Base-by-base conservation (phyloP, 495 filamentous ascomycete genomes). In the Lasiosphaeria ovina region DNA sequence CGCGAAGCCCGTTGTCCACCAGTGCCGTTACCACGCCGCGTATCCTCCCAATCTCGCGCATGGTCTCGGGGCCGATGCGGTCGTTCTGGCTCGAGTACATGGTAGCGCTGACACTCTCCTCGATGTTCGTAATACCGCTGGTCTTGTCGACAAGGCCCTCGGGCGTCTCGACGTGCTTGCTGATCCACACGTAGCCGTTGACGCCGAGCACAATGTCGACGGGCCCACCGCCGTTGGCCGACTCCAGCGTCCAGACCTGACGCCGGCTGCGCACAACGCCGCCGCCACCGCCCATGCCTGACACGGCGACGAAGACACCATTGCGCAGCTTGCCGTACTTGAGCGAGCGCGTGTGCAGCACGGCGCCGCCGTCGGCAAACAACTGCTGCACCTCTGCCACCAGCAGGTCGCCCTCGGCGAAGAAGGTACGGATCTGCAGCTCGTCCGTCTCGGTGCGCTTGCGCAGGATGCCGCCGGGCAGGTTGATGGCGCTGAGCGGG, bases 261-360 rank as follows among this genome's bases (percentile, higher is more conserved):
- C 92, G 77, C 54, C 90, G 81, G 10, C 84, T 83, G 56, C 94
- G 76, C 42, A 91, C 89, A 4, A 98, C 92, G 31, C 93, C 92
- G 6, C 85, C 86, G 17, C 88, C 89, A 2, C 91, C 91, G 3
- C 93, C 92, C 4, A 85, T 86, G 3, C 92, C 92, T 6, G 79
- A 79, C 3, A 98, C 90, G 31, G 84, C 83, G 33, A 96, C 76
- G 66, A 98, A 97, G 7, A 93, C 77, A 2, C 94, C 94, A 70
- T 98, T 98, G 16, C 94, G 78, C 61, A 98, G 76, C 74, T 98
- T 98, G 7, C 94, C 94, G 74, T 97, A 98, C 71, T 91, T 92
- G 66, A 98, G 72, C 49, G 83, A 88, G 35, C 94, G 83, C 10
- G 94, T 97, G 74, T 98, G 94, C 66, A 98, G 78, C 53, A 86